These are phyloP conservation scores for Nigrograna mackinnonii DNA, from an alignment of 2,329 filamentous ascomycete species.

Conservation along the genomic window DNA sequence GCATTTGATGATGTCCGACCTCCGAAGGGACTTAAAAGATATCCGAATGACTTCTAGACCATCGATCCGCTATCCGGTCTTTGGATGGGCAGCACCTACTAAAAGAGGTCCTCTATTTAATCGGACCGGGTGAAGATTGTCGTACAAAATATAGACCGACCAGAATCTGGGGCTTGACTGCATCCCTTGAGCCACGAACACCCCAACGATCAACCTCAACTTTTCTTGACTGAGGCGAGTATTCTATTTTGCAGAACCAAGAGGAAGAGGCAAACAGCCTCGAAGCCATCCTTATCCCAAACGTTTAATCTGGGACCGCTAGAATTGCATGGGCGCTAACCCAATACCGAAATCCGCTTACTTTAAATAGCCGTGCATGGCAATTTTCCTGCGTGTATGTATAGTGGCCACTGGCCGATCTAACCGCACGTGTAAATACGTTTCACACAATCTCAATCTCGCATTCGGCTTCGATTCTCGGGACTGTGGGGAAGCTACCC, in stretches of 20 bases:
- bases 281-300: conserved; percentile 1
- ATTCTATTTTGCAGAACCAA: too few relatives aligned
- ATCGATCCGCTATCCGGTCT: too few relatives aligned
- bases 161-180: background rate
- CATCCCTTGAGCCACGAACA: too few relatives aligned
- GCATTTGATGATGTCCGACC: too few relatives aligned
- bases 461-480: conserved; percentile 13
- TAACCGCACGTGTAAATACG: conserved; percentile 11
- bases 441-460: conserved; percentile 13
- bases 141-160: background rate
- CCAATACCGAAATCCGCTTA: background rate
- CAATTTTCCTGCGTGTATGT: background rate
- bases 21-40: too few relatives aligned
- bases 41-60: too few relatives aligned
- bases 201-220: background rate
- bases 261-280: too few relatives aligned
- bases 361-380: background rate
- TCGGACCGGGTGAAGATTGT: background rate
- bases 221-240: background rate
- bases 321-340: background rate
- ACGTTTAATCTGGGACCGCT: background rate
- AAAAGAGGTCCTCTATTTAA: background rate
- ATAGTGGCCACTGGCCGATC: conserved; percentile 7
- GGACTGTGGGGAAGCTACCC: conserved; percentile 12
- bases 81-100: too few relatives aligned